Percentiles rank a stretch among this genome's conserved stretches.
Evolutionary conservation across 2,329 filamentous ascomycete genomes (phyloP).

Genomic region (Alternaria tenuissima): DNA sequence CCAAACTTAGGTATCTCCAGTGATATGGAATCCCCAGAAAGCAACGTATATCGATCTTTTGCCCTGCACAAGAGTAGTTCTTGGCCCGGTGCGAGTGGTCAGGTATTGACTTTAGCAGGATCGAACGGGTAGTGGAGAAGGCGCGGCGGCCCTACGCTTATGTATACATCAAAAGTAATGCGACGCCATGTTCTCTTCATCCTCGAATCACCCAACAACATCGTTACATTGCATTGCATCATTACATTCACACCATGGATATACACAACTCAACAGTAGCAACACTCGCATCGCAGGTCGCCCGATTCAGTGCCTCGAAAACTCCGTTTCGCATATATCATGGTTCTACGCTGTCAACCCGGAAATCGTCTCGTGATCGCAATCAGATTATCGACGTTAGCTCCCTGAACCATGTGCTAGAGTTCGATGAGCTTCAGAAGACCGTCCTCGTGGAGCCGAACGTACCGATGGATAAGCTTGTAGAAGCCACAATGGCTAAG

Average conservation of each 20-base stretch:
- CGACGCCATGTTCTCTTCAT: conserved; percentile 13
- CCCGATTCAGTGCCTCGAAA: conserved; percentile 55
- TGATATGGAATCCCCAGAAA: background rate
- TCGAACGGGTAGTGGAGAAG: conserved; percentile 31
- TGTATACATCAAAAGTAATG: conserved; percentile 16
- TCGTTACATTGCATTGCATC: background rate
- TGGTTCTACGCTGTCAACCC: conserved; percentile 64
- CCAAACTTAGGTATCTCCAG: background rate
- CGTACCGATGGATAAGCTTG: conserved; percentile 71
- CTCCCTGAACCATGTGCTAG: conserved; percentile 57
- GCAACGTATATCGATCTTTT: background rate
- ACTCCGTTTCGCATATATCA: conserved; percentile 65
- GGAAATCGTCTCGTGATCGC: conserved; percentile 52
- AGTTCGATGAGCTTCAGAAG: conserved; percentile 52
- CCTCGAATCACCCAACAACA: conserved; percentile 4
- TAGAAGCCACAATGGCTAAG: conserved; percentile 63
- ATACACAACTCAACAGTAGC: conserved; percentile 37
- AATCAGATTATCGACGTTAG: conserved; percentile 59
- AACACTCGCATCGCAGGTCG: conserved; percentile 47
- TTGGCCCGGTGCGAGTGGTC: conserved; percentile 9
- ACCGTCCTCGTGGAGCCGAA: conserved; percentile 70
- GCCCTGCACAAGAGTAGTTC: conserved; percentile 7
- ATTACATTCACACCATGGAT: conserved; percentile 31
- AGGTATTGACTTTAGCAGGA: conserved; percentile 17
- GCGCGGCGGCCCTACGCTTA: conserved; percentile 39